Evolutionary conservation across 768 basidiomycete genomes (phyloP), one percentile per base, ranked within the genome.

Genomic region (Lactarius sp.): DNA sequence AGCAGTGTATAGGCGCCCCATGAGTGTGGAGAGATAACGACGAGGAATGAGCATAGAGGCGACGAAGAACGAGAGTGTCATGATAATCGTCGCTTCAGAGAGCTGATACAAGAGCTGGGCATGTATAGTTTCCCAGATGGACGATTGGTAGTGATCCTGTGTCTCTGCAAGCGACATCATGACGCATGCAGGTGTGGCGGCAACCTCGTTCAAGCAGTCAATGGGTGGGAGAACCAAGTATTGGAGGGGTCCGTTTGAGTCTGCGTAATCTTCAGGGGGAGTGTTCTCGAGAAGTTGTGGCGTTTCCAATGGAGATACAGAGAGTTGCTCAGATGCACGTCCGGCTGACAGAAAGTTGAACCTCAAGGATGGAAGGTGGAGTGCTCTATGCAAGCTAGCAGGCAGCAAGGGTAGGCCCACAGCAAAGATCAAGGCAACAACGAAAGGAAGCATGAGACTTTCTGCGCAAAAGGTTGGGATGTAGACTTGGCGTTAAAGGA

Each of bases 401-500:
- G 64, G 64, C 6, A 65, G 36, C 16, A 65, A 65, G 14, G 64
- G 64, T 12, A 65, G 39, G 41, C 64, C 64, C 18, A 65, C 54
- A 14, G 64, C 59, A 46, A 65, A 41, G 3, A 65, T 10, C 9
- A 65, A 60, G 49, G 64, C 64, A 18, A 65, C 16, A 13, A 65
- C 42, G 22, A 65, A 60, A 12, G 64, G 64, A 18, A 65, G 50
- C 64, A 65, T 65, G n/a, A 49, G 31, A 27, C 36, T 49, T 49
- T 55, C 6, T 39, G 2, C 36, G 44, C 6, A 37, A 27, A 31
- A 34, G 18, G 14, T 18, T 18, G 4, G 16, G 20, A 47, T 3
- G 20, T 42, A 34, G 1, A 18, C 4, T 41, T 20, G 56, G 1
- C 14, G 14, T 31, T 8, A 22, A 31, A 18, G 42, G 18, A 44